Evolutionary conservation across 2,329 filamentous ascomycete genomes (phyloP), one percentile per base, ranked within the genome.

Genomic region (Zasmidium citrigriseum): DNA sequence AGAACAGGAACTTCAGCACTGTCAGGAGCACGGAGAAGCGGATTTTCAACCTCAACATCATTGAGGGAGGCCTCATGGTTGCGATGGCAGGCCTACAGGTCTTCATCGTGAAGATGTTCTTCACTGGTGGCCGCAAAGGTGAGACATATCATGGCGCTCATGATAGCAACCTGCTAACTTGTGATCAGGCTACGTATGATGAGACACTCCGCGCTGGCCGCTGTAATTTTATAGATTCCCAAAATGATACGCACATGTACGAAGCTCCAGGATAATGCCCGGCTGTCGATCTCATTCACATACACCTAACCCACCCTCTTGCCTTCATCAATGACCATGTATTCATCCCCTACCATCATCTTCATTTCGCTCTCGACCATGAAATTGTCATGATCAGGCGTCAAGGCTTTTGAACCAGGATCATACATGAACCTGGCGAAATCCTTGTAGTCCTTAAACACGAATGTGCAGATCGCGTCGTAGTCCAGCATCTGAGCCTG

Each of bases 1-100:
- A 99, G 83, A 99, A 99, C 83, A 86, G 95, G 62, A 99, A 99
- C 80, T 98, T 99, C 79, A 96, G 91, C 80, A 99, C 95, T 10
- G 95, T 99, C 69, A 85, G 91, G 75, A 97, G 93, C 79, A 99
- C 95, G 44, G 95, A 99, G 82, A 86, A 86, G 74, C 85, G 95
- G 64, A 99, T 99, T 71, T 92, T 97, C 80, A 98, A 97, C 79
- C 96, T 99, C 77, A 96, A 91, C 74, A 82, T 99, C 72, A 89
- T 98, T 68, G 95, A 99, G 81, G 89, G 90, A 65, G 83, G 85
- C 63, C 87, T 99, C 80, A 96, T 99, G 80, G 82, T 97, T 64
- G 89, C 88, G 60, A 99, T 99, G 96, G 95, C 93, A 46, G 93
- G 86, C 48, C 78, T 99, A 73, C 96, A 99, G 80, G 95, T 99